Evolutionary conservation across 2,329 filamentous ascomycete genomes (phyloP).

Genomic region (Aspergillus calidoustus): DNA sequence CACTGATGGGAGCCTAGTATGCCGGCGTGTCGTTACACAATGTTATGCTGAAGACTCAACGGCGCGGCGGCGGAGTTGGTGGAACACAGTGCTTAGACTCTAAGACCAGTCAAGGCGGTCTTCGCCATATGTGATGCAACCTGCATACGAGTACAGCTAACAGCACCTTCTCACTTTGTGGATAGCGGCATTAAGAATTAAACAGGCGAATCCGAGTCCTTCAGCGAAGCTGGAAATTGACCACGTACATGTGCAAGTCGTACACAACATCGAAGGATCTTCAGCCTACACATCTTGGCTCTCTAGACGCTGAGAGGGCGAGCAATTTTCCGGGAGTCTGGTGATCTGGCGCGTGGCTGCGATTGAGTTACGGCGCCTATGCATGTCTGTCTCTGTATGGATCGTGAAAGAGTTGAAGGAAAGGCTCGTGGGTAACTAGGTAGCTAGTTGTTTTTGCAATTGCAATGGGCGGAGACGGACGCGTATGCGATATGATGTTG

Average conservation of each 20-base stretch:
- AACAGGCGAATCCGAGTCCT: background rate
- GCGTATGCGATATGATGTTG: background rate
- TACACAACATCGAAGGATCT: background rate
- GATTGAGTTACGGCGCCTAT: conserved; percentile 5
- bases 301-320: background rate
- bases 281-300: background rate
- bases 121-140: background rate
- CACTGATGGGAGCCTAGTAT: background rate
- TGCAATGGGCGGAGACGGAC: background rate
- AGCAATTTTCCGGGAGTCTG: conserved; percentile 20
- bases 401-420: background rate
- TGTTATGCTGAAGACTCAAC: background rate
- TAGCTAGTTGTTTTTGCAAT: background rate
- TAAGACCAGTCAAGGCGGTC: background rate
- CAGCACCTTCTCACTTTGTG: no score
- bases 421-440: background rate
- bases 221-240: background rate
- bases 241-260: background rate
- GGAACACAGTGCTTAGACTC: background rate
- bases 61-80: background rate
- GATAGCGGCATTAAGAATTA: no score
- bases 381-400: background rate
- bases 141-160: background rate
- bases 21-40: background rate
- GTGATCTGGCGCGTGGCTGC: conserved; percentile 25